Base-by-base conservation (phyloP, 202 grass and related monocot genomes). In the Miscanthus sacchariflorus region DNA sequence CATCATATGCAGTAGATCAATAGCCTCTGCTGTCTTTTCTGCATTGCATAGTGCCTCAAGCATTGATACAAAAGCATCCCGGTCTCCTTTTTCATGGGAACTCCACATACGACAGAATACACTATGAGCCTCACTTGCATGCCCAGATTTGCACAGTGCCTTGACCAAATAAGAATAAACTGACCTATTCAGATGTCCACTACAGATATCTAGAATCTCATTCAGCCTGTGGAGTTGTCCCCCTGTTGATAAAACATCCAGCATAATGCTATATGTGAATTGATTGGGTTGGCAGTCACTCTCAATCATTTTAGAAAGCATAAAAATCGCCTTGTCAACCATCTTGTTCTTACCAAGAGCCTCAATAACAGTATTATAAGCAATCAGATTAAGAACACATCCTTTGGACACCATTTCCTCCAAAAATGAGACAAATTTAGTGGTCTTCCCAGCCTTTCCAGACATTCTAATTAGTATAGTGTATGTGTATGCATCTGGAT, bases 381-480 rank as follows among this genome's bases (percentile, higher is more conserved):
- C 88, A 86, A 98, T 89, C 78, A 92, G 43, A 39, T 98, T 96
- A 74, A 92, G 84, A 64, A 39, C 43, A 80, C 90, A 90, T 75
- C 94, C 92, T 76, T 88, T 93, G 45, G 68, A 92, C 44, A 93
- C 52, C 96, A 98, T 98, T 87, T 98, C 94, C 56, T 98, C 91
- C 73, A 96, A 93, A 43, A 93, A 88, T 13, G 86, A 89, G 46
- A 98, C 68, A 83, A 91, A 85, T 78, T 92, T 93, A 87, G 85
- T 83, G 50, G 87, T 83, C 43, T 84, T 92, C 81, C 94, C 89
- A 59, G 86, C 69, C 87, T 85, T 88, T 87, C 96, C 96, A 69
- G 92, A 88, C 96, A 98, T 96, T 89, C 91, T 92, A 85, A 98
- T 98, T 56, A 98, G 86, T 88, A 93, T 93, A 72, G 96, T 96